Base-by-base conservation (phyloP, 306 rosid species). In the Chamaecrista fasciculata region DNA sequence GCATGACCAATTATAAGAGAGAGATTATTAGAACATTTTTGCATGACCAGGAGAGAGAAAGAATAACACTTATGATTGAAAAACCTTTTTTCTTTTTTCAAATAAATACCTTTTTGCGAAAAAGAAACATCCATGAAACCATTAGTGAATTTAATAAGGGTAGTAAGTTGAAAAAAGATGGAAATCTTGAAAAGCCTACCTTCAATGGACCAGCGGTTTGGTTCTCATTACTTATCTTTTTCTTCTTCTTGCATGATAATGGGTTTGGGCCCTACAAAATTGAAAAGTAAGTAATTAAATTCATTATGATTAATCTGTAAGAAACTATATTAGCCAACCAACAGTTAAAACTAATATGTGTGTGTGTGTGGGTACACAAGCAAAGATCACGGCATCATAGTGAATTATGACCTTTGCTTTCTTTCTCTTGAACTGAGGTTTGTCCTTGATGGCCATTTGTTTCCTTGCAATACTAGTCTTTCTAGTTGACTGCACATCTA, bases 191-290 rank as follows among this genome's bases (percentile, higher is more conserved):
- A 65, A 74, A 67, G 29, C 49, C 74, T 67, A 86, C 98, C 96
- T 90, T 86, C 11, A 2, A 40, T 7, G 74, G 46, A 34, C 59
- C 60, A 69, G 24, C 57, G 36, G 76, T 80, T 64, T 79, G 77
- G 53, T 61, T 86, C 78, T 73, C 81, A 25, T 2, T 55, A 21
- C 40, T 4, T 83, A 80, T 92, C 80, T 89, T 89, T 84, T 87
- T 89, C 79, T 89, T 88, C 84, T 83, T 87, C 86, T 80, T 81
- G 79, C 91, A 84, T 11, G 98, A 92, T 74, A 89, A 96, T 26
- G 98, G 96, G 68, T 92, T 92, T 52, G 96, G 98, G 68, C 85
- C 96, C 98, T 92, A 82, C 75, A 79, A 46, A 63, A 62, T 76
- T 80, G 50, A 39, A 37, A 61, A 47, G 14, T 23, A 48, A n/a